A percentile compares a stretch with the other conserved stretches of the same genome.
These are phyloP conservation scores for Hortaea werneckii DNA, from an alignment of 2,329 filamentous ascomycete genomes.

Conservation along the genomic window DNA sequence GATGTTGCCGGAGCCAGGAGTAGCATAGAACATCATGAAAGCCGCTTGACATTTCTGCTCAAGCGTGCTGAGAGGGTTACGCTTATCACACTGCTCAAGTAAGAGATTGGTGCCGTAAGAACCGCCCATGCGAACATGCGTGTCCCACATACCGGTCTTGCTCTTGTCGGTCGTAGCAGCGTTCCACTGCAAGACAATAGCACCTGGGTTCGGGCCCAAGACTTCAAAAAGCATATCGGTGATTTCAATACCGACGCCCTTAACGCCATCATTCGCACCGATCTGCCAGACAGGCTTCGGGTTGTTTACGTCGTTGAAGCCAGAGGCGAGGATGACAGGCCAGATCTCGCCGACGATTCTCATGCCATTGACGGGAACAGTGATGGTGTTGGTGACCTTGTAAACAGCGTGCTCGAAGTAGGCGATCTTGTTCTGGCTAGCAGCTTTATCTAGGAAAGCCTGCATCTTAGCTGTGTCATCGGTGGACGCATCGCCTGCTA, in stretches of 20 bases:
- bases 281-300: slow-evolving; percentile 80
- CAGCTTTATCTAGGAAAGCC: slow-evolving; percentile 58
- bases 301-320: slow-evolving; percentile 63
- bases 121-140: slow-evolving; percentile 89
- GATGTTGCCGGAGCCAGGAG: slow-evolving; percentile 55
- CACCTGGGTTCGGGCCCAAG: slow-evolving; percentile 71
- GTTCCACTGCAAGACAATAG: slow-evolving; percentile 89
- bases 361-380: slow-evolving; percentile 46
- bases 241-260: slow-evolving; percentile 74
- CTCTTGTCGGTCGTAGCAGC: slow-evolving; percentile 57
- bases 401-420: slow-evolving; percentile 58
- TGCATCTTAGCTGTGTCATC: slow-evolving; percentile 86
- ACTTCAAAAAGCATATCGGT: slow-evolving; percentile 81
- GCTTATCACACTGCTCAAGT: slow-evolving; percentile 43
- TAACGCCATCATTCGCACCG: slow-evolving; percentile 49
- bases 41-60: slow-evolving; percentile 56
- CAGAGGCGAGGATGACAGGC: slow-evolving; percentile 73
- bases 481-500: slow-evolving; percentile 74
- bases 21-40: slow-evolving; percentile 40
- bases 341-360: slow-evolving; percentile 87
- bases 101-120: slow-evolving; percentile 68
- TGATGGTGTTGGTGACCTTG: slow-evolving; percentile 49
- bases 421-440: slow-evolving; percentile 46
- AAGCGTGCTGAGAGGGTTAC: slow-evolving; percentile 76
- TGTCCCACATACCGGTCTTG: slow-evolving; percentile 78